A percentile compares a stretch with the other conserved stretches of the same genome.
These are phyloP conservation scores for Chaetoceros muelleri DNA, from an alignment of 108 stramenopile species.

Conservation along the genomic window DNA sequence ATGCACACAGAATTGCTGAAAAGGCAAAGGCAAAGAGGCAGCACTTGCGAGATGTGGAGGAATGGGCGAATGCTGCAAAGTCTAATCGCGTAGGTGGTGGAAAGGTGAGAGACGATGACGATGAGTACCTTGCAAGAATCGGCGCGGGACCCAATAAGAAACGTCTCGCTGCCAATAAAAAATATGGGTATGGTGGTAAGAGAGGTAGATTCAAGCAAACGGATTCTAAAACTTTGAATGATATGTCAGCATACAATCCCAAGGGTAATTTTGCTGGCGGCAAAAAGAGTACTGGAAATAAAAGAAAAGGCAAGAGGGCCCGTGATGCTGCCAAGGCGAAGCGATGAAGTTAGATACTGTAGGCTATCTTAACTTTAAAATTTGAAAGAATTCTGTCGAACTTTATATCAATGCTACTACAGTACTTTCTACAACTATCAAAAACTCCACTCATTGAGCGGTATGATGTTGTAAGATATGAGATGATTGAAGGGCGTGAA, in stretches of 20 bases:
- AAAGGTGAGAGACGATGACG: constrained; percentile 42
- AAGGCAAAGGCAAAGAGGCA: constrained; percentile 84
- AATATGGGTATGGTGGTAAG: constrained; percentile 80
- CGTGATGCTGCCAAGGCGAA: constrained; percentile 43
- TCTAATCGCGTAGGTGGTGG: constrained; percentile 36
- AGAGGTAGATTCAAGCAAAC: constrained; percentile 80
- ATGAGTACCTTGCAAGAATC: constrained; percentile 24
- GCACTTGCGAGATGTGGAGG: constrained; percentile 69
- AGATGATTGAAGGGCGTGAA: no score
- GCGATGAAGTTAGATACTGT: neutral
- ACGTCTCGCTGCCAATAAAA: constrained; percentile 45
- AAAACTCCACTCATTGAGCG: no score
- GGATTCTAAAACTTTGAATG: constrained; percentile 63
- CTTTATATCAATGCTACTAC: no score
- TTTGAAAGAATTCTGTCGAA: neutral
- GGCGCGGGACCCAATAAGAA: constrained; percentile 38
- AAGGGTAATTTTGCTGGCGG: constrained; percentile 75
- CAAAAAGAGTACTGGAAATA: constrained; percentile 44
- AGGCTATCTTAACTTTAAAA: neutral
- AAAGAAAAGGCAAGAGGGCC: constrained; percentile 65
- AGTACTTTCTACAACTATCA: no score
- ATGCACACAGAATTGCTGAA: constrained; percentile 78
- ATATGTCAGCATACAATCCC: constrained; percentile 70
- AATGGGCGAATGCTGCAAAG: constrained; percentile 78
- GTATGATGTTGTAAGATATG: no score